Base-by-base conservation (phyloP, 164 flowering plant species). In the Paratinospora sagittata region DNA sequence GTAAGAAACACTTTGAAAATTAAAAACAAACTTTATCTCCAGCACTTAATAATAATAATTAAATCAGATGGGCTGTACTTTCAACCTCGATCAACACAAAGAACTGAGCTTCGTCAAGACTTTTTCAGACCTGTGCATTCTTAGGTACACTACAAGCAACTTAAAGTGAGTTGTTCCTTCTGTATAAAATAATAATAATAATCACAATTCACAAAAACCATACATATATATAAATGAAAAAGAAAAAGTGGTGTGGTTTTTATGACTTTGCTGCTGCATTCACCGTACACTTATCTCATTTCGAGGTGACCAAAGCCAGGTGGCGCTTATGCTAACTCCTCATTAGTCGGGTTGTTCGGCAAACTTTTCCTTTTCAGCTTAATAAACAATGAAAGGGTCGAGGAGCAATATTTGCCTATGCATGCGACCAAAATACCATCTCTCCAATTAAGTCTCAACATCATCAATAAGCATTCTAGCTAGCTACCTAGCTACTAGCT, bases 221-320 rank as follows among this genome's bases (percentile, higher is more conserved):
- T 30, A 30, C 34, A 30, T 30, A 30, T 30, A 30, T 30, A 24
- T 16, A 55, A 19, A 17, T 6, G 12, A 43, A 43, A 43, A 43
- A 43, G 47, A 43, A 19, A 52, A 24, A 16, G 37, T 12, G 19
- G 43, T 30, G 45, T 1, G 21, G 26, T 0, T 52, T 55, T 68
- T 33, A 45, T 52, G 63, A 68, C 71, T 68, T 47, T 68, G 60
- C 24, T 27, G 39, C 60, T 68, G 43, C 36, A 17, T 10, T 13
- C 27, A 52, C 63, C 63, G 71, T 68, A 68, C 71, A 19, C 27
- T 19, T 68, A 30, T 55, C 62, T 52, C 71, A 68, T 17, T 1
- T 55, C 63, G 27, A 68, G 71, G 63, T 43, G 47, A 14, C 47
- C 14, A 30, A 43, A 43, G 47, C 47, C 47, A 43, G 13, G 13